Evolutionary conservation across 2,329 filamentous ascomycete species (phyloP).

Genomic region (Cladophialophora bantiana): DNA sequence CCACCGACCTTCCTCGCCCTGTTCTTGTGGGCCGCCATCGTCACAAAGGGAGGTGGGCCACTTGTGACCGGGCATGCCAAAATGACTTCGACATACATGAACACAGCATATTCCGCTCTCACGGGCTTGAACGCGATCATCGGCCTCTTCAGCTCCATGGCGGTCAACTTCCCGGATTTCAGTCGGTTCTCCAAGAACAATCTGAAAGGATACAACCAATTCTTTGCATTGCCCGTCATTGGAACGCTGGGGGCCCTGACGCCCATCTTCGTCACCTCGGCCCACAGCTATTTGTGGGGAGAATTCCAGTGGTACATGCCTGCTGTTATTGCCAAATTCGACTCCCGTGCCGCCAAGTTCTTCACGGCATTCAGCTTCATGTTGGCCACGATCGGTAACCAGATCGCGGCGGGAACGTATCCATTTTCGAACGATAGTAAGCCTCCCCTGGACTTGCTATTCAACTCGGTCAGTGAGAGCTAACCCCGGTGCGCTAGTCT

Average conservation of each 20-base stretch:
- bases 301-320: constrained; percentile 59
- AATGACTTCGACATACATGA: constrained; percentile 51
- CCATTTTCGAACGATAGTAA: constrained; percentile 21
- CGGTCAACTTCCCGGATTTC: constrained; percentile 60
- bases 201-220: constrained; percentile 53
- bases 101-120: constrained; percentile 53
- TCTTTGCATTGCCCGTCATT: constrained; percentile 58
- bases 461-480: neutral
- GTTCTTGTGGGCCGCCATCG: constrained; percentile 54
- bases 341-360: constrained; percentile 53
- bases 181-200: constrained; percentile 53
- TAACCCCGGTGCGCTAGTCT: constrained; percentile 56
- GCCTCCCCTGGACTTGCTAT: neutral
- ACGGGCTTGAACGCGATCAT: constrained; percentile 57
- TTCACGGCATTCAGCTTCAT: constrained; percentile 52
- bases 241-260: constrained; percentile 56
- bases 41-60: constrained; percentile 53
- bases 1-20: constrained; percentile 54
- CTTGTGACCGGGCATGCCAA: constrained; percentile 49
- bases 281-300: constrained; percentile 55
- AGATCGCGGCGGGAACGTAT: constrained; percentile 50
- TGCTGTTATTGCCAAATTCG: constrained; percentile 55
- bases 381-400: constrained; percentile 53
- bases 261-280: constrained; percentile 58
- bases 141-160: constrained; percentile 58